Percentiles rank a stretch among this genome's conserved stretches.
Conservation (phyloP, 164 flowering plant species). For the Magnolia sinica region DNA sequence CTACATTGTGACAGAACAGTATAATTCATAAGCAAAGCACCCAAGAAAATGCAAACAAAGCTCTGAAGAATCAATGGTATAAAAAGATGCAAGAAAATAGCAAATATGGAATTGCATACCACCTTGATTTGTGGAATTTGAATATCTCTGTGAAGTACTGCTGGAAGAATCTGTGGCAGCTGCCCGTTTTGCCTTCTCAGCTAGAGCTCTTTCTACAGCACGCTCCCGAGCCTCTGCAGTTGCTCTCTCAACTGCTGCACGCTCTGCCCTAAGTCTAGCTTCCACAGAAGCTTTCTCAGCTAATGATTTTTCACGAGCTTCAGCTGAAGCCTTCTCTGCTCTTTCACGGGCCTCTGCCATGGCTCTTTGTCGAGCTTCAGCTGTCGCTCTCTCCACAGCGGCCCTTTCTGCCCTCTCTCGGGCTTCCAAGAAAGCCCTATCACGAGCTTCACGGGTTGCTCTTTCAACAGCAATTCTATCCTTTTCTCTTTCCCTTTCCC, state of each 20-base stretch:
- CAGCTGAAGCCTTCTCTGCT: slow-evolving; percentile 46
- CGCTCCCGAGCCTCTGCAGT: slow-evolving; percentile 83
- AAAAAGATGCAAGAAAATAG: slow-evolving; percentile 1
- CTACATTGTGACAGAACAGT: neutral
- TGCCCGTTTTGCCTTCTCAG: slow-evolving; percentile 46
- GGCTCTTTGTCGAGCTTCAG: slow-evolving; percentile 53
- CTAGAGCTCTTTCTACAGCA: slow-evolving; percentile 69
- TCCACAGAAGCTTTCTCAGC: slow-evolving; percentile 56
- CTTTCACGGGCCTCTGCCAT: slow-evolving; percentile 51
- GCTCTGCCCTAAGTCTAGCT: slow-evolving; percentile 66
- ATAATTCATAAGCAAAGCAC: slow-evolving; percentile 5
- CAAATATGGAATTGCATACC: neutral
- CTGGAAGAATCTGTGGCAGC: slow-evolving; percentile 41
- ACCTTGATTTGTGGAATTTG: slow-evolving; percentile 20
- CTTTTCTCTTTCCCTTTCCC: slow-evolving; percentile 39
- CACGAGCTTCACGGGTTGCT: slow-evolving; percentile 81
- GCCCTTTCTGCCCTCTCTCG: slow-evolving; percentile 70
- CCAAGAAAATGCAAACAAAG: neutral
- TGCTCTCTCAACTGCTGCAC: slow-evolving; percentile 91
- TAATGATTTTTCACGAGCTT: slow-evolving; percentile 32
- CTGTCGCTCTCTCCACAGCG: slow-evolving; percentile 63
- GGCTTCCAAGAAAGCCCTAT: slow-evolving; percentile 74
- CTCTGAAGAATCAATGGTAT: neutral
- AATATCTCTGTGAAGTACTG: slow-evolving; percentile 23
- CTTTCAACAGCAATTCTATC: slow-evolving; percentile 63